Evolutionary conservation across 768 basidiomycete genomes (phyloP), one percentile per base, ranked within the genome.

Genomic region (Hericium coralloides): DNA sequence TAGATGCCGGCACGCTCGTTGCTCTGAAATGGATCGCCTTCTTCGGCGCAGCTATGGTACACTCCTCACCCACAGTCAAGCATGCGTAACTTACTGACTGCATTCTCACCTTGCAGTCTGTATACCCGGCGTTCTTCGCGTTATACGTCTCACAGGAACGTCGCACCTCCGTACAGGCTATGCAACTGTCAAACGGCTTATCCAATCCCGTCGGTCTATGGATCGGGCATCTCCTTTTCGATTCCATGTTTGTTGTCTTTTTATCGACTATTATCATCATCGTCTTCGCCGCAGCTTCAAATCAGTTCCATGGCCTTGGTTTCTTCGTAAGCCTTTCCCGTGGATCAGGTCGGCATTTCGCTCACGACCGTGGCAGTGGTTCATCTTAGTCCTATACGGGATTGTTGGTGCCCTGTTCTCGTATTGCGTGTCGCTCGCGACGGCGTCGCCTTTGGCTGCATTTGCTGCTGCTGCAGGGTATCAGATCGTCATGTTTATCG

Each of bases 41-140:
- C 71, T 90, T 85, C 66, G 83, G 82, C 20, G 83, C 81, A 37
- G 75, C 78, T 1, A 86, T 89, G 85, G 87, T 87, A 57, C 41
- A 78, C 65, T 22, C 4, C 26, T 6, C 4, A 31, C 8, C 8
- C 31, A 31, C 10, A 9, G 31, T 9, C 31, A 9, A 6, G 31
- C 6, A 6, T 9, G 31, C 31, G 31, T 9, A 9, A 9, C 1
- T 31, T 1, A 8, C 31, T 31, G 31, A 31, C 7, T 9, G 18
- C 59, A 63, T 54, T 53, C 36, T 38, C 20, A 2, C n/a, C 15
- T 1, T 23, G 14, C 55, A 88, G 85, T 75, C 85, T 12, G 83
- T 88, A 1, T 91, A 79, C 64, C 87, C 89, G n/a, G 89, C 89
- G 3, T 92, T 92, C 72, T 89, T 82, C 62, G 78, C 86, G 10